phyloP scores from a whole-genome alignment of 202 grass and related monocot species.

The Digitaria exilis region DNA sequence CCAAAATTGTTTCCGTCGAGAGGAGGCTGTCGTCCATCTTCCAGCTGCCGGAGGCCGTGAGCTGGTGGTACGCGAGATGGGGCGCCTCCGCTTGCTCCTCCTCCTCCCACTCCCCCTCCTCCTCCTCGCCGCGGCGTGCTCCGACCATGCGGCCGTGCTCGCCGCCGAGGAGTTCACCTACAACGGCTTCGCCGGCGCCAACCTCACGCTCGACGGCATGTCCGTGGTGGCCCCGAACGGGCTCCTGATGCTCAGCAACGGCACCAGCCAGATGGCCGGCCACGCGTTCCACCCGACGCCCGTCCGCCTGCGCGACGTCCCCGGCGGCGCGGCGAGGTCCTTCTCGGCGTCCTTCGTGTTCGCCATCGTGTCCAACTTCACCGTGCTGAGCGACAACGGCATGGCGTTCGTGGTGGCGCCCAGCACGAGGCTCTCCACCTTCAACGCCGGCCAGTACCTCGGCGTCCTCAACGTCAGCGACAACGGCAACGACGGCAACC shows the following conservation, averaged over 20 bases:
- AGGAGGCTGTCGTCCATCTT: neutral
- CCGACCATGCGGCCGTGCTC: neutral
- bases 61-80: slow-evolving; percentile 27
- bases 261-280: slow-evolving; percentile 48
- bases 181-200: slow-evolving; percentile 40
- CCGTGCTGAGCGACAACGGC: slow-evolving; percentile 53
- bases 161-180: slow-evolving; percentile 55
- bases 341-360: slow-evolving; percentile 58
- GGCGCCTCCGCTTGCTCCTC: neutral
- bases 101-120: slow-evolving; percentile 12
- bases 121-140: slow-evolving; percentile 19
- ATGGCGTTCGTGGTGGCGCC: slow-evolving; percentile 59
- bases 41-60: neutral
- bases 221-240: slow-evolving; percentile 46
- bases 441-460: slow-evolving; percentile 56
- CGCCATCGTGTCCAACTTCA: slow-evolving; percentile 53
- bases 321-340: slow-evolving; percentile 34
- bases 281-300: slow-evolving; percentile 58
- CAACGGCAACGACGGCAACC: slow-evolving; percentile 41
- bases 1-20: neutral
- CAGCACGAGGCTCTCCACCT: slow-evolving; percentile 45
- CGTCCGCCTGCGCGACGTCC: neutral
- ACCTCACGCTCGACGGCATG: slow-evolving; percentile 47
- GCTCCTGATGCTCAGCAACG: slow-evolving; percentile 60
- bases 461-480: slow-evolving; percentile 55